phyloP scores from a whole-genome alignment of 257 asterid genomes.

The Solanum ossicruentum region DNA sequence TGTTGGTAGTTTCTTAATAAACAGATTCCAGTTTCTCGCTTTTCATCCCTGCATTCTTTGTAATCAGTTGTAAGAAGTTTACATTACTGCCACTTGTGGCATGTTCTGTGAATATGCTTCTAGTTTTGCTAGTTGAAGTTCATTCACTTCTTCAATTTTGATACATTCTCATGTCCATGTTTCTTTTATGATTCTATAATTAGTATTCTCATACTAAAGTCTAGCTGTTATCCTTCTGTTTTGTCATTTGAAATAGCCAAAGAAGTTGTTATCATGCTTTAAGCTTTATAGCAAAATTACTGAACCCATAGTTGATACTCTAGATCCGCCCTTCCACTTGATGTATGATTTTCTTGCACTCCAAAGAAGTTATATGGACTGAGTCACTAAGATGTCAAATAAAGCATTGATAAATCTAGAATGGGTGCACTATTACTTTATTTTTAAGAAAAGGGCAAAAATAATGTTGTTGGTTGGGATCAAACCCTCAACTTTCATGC shows the following conservation, averaged over 20 bases:
- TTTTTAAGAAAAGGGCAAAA: no score
- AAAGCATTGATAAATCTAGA: no score
- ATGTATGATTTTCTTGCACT: neutral
- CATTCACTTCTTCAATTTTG: neutral
- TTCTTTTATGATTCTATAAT: neutral
- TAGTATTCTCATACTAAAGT: neutral
- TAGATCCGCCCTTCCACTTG: no score
- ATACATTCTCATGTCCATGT: neutral
- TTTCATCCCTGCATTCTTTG: neutral
- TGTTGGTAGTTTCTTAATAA: constrained; percentile 10
- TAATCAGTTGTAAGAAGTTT: neutral
- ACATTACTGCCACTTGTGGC: neutral
- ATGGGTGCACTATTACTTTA: no score
- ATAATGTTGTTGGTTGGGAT: no score
- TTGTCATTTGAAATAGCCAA: neutral
- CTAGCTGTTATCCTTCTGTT: neutral
- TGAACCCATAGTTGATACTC: no score
- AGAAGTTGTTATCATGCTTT: neutral
- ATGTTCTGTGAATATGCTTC: neutral
- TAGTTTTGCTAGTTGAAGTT: neutral
- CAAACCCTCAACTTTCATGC: no score
- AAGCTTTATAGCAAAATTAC: no score
- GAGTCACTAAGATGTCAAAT: neutral
- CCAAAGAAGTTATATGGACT: neutral
- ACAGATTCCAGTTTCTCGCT: neutral